Percentiles rank a stretch among this genome's conserved stretches.
These are phyloP conservation scores for Zygoascus ofunaensis DNA, from an alignment of 805 yeast species.

Conservation along the genomic window DNA sequence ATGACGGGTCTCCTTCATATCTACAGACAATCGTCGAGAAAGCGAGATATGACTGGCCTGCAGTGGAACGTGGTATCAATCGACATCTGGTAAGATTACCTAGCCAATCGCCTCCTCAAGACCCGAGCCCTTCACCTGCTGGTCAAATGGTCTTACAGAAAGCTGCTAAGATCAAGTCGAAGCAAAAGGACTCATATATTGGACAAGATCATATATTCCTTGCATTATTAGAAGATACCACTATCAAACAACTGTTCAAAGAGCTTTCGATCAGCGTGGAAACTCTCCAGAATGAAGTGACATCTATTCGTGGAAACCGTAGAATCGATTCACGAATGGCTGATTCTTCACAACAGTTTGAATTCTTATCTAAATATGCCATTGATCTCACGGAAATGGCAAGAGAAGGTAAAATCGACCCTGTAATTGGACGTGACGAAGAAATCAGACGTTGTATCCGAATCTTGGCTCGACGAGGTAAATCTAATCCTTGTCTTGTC, in stretches of 20 bases:
- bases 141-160: constrained; percentile 64
- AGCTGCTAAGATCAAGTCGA: constrained; percentile 69
- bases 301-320: constrained; percentile 78
- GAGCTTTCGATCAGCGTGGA: constrained; percentile 52
- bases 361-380: constrained; percentile 83
- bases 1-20: constrained; percentile 48
- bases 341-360: constrained; percentile 76
- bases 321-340: constrained; percentile 91
- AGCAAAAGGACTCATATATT: constrained; percentile 82
- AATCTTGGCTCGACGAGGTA: constrained; percentile 92
- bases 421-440: constrained; percentile 98
- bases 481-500: constrained; percentile 90
- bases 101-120: constrained; percentile 79
- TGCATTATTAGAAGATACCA: constrained; percentile 72
- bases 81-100: constrained; percentile 76
- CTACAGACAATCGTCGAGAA: constrained; percentile 75
- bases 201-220: constrained; percentile 91
- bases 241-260: constrained; percentile 62
- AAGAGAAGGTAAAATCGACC: constrained; percentile 88
- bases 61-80: constrained; percentile 72
- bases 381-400: constrained; percentile 91
- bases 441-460: constrained; percentile 93
- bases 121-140: constrained; percentile 65
- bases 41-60: constrained; percentile 80
- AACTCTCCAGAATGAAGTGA: constrained; percentile 65